Conservation (phyloP, 257 asterid species). For the Ophiorrhiza pumila region DNA sequence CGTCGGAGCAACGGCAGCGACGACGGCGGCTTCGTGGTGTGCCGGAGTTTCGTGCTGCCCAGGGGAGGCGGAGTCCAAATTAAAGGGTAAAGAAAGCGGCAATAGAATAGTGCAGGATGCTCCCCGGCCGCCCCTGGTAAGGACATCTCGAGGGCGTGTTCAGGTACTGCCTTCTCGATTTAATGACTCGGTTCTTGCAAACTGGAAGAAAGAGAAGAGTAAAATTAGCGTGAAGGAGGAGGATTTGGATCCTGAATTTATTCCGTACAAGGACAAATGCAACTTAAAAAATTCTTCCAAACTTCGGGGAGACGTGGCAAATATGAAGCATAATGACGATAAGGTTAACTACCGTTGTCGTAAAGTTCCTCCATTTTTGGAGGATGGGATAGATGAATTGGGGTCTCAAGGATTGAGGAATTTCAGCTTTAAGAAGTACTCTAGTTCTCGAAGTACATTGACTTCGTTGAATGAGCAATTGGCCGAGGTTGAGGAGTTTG, state of each 20-base stretch:
- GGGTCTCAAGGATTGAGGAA: slow-evolving; percentile 37
- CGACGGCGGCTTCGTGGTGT: slow-evolving; percentile 32
- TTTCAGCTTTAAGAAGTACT: slow-evolving; percentile 32
- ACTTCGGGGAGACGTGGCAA: slow-evolving; percentile 30
- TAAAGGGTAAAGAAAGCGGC: slow-evolving; percentile 23
- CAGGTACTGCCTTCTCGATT: slow-evolving; percentile 94
- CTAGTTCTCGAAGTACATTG: slow-evolving; percentile 39
- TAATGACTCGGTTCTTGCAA: slow-evolving; percentile 82
- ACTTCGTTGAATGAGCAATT: slow-evolving; percentile 38
- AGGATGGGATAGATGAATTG: slow-evolving; percentile 56
- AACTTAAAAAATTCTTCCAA: slow-evolving; percentile 37
- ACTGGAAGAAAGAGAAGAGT: slow-evolving; percentile 90
- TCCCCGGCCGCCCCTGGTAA: slow-evolving; percentile 79
- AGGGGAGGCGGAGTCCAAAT: slow-evolving; percentile 28
- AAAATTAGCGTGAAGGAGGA: slow-evolving; percentile 44
- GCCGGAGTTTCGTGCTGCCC: slow-evolving; percentile 26
- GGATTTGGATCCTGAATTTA: slow-evolving; percentile 58
- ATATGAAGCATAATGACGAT: slow-evolving; percentile 36
- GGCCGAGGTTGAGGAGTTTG: slow-evolving; percentile 36
- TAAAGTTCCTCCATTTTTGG: slow-evolving; percentile 56
- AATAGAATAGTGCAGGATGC: slow-evolving; percentile 35
- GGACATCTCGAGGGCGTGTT: slow-evolving; percentile 94
- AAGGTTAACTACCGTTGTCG: slow-evolving; percentile 33
- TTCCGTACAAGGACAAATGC: slow-evolving; percentile 42
- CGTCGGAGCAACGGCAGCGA: slow-evolving; percentile 24